phyloP scores from a whole-genome alignment of 352 stramenopile genomes.

The Phytophthora ohioensis region DNA sequence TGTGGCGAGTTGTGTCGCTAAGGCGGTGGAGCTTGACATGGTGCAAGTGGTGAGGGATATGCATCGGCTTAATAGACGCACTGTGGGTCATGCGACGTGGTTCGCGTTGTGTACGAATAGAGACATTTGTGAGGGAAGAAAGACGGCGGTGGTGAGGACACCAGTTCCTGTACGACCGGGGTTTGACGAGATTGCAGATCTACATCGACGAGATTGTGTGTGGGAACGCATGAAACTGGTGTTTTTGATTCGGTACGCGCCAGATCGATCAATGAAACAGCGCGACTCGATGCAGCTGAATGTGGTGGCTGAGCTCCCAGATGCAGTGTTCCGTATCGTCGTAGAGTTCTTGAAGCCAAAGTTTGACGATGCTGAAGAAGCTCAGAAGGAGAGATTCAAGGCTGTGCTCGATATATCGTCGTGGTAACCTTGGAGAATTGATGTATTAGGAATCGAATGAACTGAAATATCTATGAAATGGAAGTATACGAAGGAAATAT shows the following conservation, averaged over 20 bases:
- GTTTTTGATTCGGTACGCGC: constrained; percentile 33
- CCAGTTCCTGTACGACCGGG: neutral
- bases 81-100: constrained; percentile 36
- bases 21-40: constrained; percentile 21
- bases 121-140: neutral
- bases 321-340: constrained; percentile 27
- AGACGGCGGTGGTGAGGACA: neutral
- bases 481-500: neutral
- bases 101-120: constrained; percentile 22
- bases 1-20: constrained; percentile 20
- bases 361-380: constrained; percentile 35
- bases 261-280: neutral
- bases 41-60: constrained; percentile 17
- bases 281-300: neutral
- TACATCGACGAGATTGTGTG: constrained; percentile 30
- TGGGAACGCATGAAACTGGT: constrained; percentile 27
- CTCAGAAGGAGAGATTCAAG: constrained; percentile 37
- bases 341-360: constrained; percentile 27
- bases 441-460: too few relatives aligned
- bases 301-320: constrained; percentile 22
- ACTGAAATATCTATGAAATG: neutral
- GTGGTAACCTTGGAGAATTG: constrained; percentile 11
- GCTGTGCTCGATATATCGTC: constrained; percentile 25
- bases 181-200: constrained; percentile 23
- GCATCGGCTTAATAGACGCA: constrained; percentile 28